A percentile compares a stretch with the other conserved stretches of the same genome.
These are phyloP conservation scores for Tieghemostelium lacteum DNA, from an alignment of 78 protist species.

Conservation along the genomic window DNA sequence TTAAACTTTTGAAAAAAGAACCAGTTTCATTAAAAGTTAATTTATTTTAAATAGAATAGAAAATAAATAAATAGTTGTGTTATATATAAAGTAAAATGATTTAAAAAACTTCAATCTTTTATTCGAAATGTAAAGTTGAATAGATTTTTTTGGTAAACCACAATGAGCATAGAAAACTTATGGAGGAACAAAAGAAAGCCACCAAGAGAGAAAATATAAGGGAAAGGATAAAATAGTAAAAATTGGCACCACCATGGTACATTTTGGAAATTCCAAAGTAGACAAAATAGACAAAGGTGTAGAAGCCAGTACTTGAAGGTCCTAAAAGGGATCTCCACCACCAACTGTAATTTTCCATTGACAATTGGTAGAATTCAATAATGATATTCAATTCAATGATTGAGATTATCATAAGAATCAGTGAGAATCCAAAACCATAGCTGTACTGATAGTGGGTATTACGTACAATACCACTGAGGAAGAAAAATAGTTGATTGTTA, in stretches of 20 bases:
- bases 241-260: slow-evolving; percentile 2
- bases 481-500: background rate
- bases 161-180: slow-evolving; percentile 53
- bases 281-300: slow-evolving; percentile 36
- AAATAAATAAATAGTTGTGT: too few relatives aligned
- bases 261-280: slow-evolving; percentile 21
- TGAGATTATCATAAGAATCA: slow-evolving; percentile 22
- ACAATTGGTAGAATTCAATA: slow-evolving; percentile 41
- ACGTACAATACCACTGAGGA: background rate
- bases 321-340: slow-evolving; percentile 78
- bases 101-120: too few relatives aligned
- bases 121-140: slow-evolving; percentile 69
- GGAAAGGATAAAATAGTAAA: slow-evolving; percentile 53
- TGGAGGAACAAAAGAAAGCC: slow-evolving; percentile 56
- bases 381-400: slow-evolving; percentile 38
- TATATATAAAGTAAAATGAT: too few relatives aligned
- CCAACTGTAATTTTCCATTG: slow-evolving; percentile 73
- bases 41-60: too few relatives aligned
- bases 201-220: background rate
- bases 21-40: too few relatives aligned
- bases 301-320: slow-evolving; percentile 45
- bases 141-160: slow-evolving; percentile 61
- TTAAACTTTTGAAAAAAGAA: too few relatives aligned
- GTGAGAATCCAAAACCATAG: background rate
- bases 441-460: slow-evolving; percentile 13